Evolutionary conservation across 2,329 filamentous ascomycete species (phyloP).

Genomic region (Elsinoe fawcettii): DNA sequence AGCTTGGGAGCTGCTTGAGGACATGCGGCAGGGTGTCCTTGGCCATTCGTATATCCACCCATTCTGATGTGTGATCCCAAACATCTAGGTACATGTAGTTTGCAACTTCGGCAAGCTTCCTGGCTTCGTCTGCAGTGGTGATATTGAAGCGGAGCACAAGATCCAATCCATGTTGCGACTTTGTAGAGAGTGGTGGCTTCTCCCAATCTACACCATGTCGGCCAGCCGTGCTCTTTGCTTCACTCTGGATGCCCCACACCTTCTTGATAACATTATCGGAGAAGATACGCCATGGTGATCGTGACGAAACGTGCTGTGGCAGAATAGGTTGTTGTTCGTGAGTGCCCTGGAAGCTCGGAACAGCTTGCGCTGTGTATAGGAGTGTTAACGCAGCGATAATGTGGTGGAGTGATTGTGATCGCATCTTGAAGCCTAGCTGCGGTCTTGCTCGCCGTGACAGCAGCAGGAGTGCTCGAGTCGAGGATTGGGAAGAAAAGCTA

Average conservation of each 20-base stretch:
- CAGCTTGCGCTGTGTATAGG: conserved; percentile 6
- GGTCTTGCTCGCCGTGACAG: background rate
- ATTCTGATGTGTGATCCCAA: conserved; percentile 75
- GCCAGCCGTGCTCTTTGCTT: background rate
- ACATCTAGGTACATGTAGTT: conserved; percentile 76
- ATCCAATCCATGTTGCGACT: conserved; percentile 60
- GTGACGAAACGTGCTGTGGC: background rate
- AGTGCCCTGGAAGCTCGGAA: conserved; percentile 9
- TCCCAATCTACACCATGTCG: background rate
- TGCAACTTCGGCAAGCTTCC: conserved; percentile 63
- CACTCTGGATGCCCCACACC: conserved; percentile 17
- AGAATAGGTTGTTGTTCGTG: conserved; percentile 12
- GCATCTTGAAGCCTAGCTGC: conserved; percentile 11
- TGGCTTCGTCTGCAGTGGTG: conserved; percentile 58
- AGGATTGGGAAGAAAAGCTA: background rate
- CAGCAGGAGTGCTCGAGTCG: background rate
- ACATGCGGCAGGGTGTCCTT: conserved; percentile 67
- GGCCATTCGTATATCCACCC: conserved; percentile 75
- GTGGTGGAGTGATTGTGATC: background rate
- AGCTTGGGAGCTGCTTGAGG: conserved; percentile 66
- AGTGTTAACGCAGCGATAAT: conserved; percentile 4
- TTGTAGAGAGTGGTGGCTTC: conserved; percentile 9
- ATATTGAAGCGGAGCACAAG: conserved; percentile 87
- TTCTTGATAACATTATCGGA: conserved; percentile 18
- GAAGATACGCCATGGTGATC: conserved; percentile 18